Evolutionary conservation across 345 rosid species (phyloP).

Genomic region (Lepidium aucheri): DNA sequence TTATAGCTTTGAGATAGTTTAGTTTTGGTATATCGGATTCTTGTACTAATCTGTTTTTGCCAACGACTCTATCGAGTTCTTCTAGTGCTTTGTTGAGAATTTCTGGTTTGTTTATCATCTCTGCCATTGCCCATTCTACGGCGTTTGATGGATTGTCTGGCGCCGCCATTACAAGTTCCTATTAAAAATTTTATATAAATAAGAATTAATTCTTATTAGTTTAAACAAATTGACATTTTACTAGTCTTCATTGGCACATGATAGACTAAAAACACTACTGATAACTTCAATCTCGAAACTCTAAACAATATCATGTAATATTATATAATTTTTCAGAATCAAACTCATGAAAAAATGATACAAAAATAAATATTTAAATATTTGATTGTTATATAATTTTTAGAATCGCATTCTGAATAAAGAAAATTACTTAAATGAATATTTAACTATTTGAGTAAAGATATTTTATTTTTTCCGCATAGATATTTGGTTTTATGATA

Average conservation of each 20-base stretch:
- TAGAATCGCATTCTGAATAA: no score
- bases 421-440: no score
- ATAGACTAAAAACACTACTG: no score
- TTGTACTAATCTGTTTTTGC: slow-evolving; percentile 36
- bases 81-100: slow-evolving; percentile 31
- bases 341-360: no score
- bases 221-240: neutral
- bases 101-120: slow-evolving; percentile 40
- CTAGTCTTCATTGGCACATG: neutral
- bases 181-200: neutral
- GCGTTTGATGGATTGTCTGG: slow-evolving; percentile 46
- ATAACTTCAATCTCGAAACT: no score
- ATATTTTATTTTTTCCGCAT: no score
- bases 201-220: neutral
- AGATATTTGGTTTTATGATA: no score
- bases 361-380: no score
- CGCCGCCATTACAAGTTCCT: slow-evolving; percentile 41
- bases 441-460: no score
- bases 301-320: no score
- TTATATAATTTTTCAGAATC: no score
- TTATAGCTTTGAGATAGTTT: slow-evolving; percentile 32
- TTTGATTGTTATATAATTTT: no score
- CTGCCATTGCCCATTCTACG: slow-evolving; percentile 43
- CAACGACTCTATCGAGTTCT: slow-evolving; percentile 40
- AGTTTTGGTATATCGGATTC: slow-evolving; percentile 40